Base-by-base conservation (phyloP, 805 yeast genomes). In the Saccharomyces paradoxus region DNA sequence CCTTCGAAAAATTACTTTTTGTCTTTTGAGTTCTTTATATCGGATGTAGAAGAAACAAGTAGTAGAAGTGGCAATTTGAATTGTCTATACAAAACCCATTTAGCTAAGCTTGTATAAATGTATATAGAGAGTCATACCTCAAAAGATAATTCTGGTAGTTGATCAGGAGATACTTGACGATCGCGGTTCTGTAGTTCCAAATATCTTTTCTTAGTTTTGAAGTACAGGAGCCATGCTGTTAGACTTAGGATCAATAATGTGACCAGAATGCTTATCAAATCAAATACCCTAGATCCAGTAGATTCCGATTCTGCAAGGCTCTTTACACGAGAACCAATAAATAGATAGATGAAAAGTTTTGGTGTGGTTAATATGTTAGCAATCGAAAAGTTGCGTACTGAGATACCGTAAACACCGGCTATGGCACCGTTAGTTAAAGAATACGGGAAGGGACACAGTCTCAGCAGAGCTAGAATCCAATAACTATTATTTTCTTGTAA, bases 401-500 rank as follows among this genome's bases (percentile, higher is more conserved):
- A 75, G 12, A 92, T 77, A 17, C 88, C 86, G 0, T 95, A 96
- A 13, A 92, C 80, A 1, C 95, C 85, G 9, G 96, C 94, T 60
- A 94, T 76, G 0, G 96, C 97, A 3, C 97, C 97, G 64, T 92
- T 92, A 0, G 94, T 85, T 31, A 92, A 73, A 2, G 97, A 89
- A 67, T 90, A 94, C 0, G 98, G 98, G 63, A 92, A 78, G 0
- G 99, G 99, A 61, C 97, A 89, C 55, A 92, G 69, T 53, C 97
- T 76, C 29, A 92, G 78, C 65, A 92, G 74, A 52, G 86, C 80
- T 52, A 92, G 70, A 26, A 94, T 70, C 58, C 83, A 67, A 55
- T 90, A 78, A 55, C 83, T 80, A 60, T 86, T 84, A 53, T 81
- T 80, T 55, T 89, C 95, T 60, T 79, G 82, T 56, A 92, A 69